Conservation (phyloP, 2,329 filamentous ascomycete species). For the Trichoderma lentiforme region DNA sequence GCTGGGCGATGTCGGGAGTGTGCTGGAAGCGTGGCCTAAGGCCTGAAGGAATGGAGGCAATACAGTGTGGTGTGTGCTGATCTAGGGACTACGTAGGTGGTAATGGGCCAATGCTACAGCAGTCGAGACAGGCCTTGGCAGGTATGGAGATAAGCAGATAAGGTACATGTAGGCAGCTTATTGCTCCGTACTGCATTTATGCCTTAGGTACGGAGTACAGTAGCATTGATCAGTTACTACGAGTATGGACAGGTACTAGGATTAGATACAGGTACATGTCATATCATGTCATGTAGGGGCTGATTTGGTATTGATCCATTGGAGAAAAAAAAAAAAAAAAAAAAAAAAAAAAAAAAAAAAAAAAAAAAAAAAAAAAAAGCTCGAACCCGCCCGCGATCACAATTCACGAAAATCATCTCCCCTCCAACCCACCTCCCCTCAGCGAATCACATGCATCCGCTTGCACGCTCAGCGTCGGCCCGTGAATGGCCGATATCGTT, state of each 20-base stretch:
- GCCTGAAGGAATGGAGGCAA: background rate
- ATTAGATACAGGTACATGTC: background rate
- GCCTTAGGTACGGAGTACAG: background rate
- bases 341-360: background rate
- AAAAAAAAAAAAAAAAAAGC: background rate
- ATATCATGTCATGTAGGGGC: background rate
- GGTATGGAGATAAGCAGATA: background rate
- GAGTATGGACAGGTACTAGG: too few species aligned
- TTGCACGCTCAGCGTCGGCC: slow-evolving; percentile 22
- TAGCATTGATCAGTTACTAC: background rate
- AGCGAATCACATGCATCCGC: slow-evolving; percentile 19
- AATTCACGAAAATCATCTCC: background rate
- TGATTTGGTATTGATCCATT: background rate
- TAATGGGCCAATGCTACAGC: background rate
- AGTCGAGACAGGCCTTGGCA: background rate
- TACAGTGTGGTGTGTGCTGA: background rate
- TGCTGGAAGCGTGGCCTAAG: background rate
- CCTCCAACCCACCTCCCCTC: background rate
- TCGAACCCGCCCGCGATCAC: background rate
- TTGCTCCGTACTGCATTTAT: background rate
- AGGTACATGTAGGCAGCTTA: background rate
- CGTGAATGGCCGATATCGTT: slow-evolving; percentile 24
- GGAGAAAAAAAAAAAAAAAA: background rate
- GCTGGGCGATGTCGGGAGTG: slow-evolving; percentile 23
- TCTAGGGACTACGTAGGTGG: background rate